phyloP scores from a whole-genome alignment of 805 yeast species.

The Lachancea thermotolerans region DNA sequence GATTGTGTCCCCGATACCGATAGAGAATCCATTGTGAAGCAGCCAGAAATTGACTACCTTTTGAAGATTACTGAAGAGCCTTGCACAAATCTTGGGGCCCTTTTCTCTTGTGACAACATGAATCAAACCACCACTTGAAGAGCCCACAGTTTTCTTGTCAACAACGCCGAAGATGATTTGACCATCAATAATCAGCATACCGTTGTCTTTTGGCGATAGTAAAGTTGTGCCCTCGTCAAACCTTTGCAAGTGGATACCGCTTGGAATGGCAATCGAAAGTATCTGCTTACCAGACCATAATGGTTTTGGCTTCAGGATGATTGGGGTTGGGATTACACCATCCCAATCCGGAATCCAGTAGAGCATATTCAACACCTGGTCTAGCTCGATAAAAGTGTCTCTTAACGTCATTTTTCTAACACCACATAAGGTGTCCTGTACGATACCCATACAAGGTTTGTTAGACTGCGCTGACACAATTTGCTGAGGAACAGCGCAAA shows the following conservation, averaged over 20 bases:
- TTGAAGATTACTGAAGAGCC: conserved; percentile 84
- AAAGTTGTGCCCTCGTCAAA: conserved; percentile 84
- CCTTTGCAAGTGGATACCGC: conserved; percentile 91
- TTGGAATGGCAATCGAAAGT: conserved; percentile 86
- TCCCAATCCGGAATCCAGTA: conserved; percentile 99
- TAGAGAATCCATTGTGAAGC: conserved; percentile 93
- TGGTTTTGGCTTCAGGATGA: conserved; percentile 88
- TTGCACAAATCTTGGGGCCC: conserved; percentile 87
- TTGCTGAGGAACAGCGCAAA: conserved; percentile 96
- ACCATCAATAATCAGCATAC: conserved; percentile 94
- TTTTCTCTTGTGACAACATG: conserved; percentile 97
- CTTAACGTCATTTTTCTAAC: conserved; percentile 90
- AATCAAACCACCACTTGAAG: conserved; percentile 95
- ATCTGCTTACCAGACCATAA: conserved; percentile 97
- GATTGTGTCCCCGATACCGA: conserved; percentile 99
- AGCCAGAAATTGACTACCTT: conserved; percentile 96
- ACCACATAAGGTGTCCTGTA: conserved; percentile 97
- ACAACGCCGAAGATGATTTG: conserved; percentile 97
- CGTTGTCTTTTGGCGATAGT: conserved; percentile 83
- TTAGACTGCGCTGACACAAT: conserved; percentile 98
- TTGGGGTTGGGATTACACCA: conserved; percentile 95
- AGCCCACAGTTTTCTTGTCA: conserved; percentile 96
- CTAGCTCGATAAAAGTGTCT: conserved; percentile 82
- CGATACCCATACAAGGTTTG: conserved; percentile 99
- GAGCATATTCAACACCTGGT: conserved; percentile 91